phyloP scores from a whole-genome alignment of 192 early-diverging fungal species.

The Coemansia reversa region DNA sequence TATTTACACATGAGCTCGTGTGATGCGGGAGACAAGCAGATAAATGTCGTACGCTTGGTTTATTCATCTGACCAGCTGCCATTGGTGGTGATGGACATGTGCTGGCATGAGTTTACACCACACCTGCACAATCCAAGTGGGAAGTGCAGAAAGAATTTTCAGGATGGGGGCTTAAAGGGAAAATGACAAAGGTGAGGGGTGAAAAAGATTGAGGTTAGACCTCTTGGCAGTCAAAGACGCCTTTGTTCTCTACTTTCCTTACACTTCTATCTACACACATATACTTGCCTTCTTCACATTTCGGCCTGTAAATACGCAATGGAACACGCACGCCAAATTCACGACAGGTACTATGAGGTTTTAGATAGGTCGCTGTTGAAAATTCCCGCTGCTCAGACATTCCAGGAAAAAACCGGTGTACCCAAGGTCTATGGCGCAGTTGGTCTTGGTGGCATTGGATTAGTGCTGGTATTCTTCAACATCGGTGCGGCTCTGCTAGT shows the following conservation, averaged over 20 bases:
- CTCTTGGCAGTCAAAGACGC: neutral
- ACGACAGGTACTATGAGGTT: constrained; percentile 46
- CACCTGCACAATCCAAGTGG: too few species aligned
- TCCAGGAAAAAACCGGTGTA: constrained; percentile 77
- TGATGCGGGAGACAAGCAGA: too few species aligned
- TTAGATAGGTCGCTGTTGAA: constrained; percentile 73
- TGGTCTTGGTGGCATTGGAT: constrained; percentile 61
- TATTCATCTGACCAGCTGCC: too few species aligned
- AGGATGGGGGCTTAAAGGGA: too few species aligned
- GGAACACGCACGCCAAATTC: constrained; percentile 43
- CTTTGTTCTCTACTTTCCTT: neutral
- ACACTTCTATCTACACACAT: constrained; percentile 2
- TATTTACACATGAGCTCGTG: too few species aligned
- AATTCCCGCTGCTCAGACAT: constrained; percentile 60
- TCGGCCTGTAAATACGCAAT: constrained; percentile 16
- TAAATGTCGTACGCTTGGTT: too few species aligned
- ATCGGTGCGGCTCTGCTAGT: constrained; percentile 75
- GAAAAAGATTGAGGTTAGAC: neutral
- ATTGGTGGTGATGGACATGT: too few species aligned
- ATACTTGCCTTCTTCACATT: neutral
- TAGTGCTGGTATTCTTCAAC: constrained; percentile 90
- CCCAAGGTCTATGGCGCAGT: constrained; percentile 83
- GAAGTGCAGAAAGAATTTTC: too few species aligned
- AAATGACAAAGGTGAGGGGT: neutral
- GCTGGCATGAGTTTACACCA: too few species aligned